A percentile compares a stretch with the other conserved stretches of the same genome.
These are phyloP conservation scores for Penicillium sp. DNA, from an alignment of 2,329 filamentous ascomycete genomes.

Conservation along the genomic window DNA sequence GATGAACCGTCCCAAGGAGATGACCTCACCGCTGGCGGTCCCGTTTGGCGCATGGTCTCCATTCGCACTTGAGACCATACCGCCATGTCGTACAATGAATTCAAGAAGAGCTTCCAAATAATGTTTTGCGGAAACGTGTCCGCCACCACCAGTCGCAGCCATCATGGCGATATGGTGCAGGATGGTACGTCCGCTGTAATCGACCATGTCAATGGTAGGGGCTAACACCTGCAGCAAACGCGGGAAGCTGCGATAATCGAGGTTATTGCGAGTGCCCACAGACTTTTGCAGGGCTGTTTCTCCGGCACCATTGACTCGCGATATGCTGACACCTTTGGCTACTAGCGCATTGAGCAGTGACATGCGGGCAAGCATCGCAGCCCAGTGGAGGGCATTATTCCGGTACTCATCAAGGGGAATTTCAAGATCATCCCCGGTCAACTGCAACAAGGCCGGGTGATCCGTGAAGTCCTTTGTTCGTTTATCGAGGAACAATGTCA, in stretches of 20 bases:
- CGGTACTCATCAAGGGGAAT: conserved; percentile 85
- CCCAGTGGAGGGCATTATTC: conserved; percentile 92
- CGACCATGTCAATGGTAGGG: conserved; percentile 84
- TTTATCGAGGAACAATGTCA: conserved; percentile 78
- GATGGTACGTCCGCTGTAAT: conserved; percentile 85
- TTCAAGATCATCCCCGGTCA: conserved; percentile 80
- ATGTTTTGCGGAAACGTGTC: conserved; percentile 80
- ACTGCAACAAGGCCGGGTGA: conserved; percentile 72
- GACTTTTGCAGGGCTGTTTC: conserved; percentile 93
- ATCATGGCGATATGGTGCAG: conserved; percentile 95
- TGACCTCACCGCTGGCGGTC: conserved; percentile 57
- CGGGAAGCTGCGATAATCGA: conserved; percentile 86
- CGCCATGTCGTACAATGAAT: conserved; percentile 86
- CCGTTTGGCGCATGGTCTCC: conserved; percentile 29
- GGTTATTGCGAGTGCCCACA: conserved; percentile 88
- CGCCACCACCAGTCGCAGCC: conserved; percentile 90
- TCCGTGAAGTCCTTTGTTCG: conserved; percentile 68
- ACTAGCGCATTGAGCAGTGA: conserved; percentile 79
- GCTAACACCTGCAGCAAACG: conserved; percentile 86
- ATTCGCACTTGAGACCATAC: conserved; percentile 50
- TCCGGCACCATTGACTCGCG: conserved; percentile 81
- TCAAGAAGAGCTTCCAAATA: conserved; percentile 93
- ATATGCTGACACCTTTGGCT: conserved; percentile 79
- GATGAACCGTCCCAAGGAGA: conserved; percentile 91
- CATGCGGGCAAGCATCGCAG: conserved; percentile 85